Conservation (phyloP, 148 eudicot genomes). For the Amaranthus cruentus region DNA sequence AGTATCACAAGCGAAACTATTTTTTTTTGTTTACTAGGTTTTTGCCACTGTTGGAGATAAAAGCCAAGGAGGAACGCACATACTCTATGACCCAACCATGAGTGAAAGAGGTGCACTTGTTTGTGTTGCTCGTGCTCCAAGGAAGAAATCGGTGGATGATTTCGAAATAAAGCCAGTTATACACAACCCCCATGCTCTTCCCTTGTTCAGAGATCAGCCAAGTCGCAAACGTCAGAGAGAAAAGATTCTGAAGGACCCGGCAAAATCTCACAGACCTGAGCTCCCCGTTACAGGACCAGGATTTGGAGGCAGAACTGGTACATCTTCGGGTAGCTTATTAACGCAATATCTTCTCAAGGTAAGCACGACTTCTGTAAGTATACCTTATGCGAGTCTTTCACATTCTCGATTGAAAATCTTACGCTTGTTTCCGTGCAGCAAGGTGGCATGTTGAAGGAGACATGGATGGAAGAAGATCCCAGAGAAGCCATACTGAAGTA, state of each 20-base stretch:
- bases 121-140: slow-evolving; percentile 94
- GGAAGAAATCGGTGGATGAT: slow-evolving; percentile 89
- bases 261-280: slow-evolving; percentile 93
- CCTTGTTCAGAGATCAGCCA: slow-evolving; percentile 92
- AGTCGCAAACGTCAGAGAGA: slow-evolving; percentile 94
- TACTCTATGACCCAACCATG: slow-evolving; percentile 81
- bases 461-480: slow-evolving; percentile 99
- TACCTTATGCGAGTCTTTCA: too few relatives aligned
- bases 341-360: slow-evolving; percentile 99
- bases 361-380: slow-evolving; percentile 13
- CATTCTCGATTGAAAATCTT: not conserved
- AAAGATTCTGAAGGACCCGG: slow-evolving; percentile 83
- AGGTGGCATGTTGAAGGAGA: slow-evolving; percentile 96
- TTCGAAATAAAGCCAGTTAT: slow-evolving; percentile 66
- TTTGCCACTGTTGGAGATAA: slow-evolving; percentile 84
- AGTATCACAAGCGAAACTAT: not conserved
- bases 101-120: slow-evolving; percentile 98
- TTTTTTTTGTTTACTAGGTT: slow-evolving; percentile 33
- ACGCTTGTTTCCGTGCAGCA: slow-evolving; percentile 47
- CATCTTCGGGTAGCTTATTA: slow-evolving; percentile 85
- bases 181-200: slow-evolving; percentile 97
- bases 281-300: slow-evolving; percentile 93
- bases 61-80: slow-evolving; percentile 87
- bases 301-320: slow-evolving; percentile 91
- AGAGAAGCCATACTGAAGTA: slow-evolving; percentile 94